Evolutionary conservation across 148 eudicot genomes (phyloP).

Genomic region (Heliosperma pusillum): DNA sequence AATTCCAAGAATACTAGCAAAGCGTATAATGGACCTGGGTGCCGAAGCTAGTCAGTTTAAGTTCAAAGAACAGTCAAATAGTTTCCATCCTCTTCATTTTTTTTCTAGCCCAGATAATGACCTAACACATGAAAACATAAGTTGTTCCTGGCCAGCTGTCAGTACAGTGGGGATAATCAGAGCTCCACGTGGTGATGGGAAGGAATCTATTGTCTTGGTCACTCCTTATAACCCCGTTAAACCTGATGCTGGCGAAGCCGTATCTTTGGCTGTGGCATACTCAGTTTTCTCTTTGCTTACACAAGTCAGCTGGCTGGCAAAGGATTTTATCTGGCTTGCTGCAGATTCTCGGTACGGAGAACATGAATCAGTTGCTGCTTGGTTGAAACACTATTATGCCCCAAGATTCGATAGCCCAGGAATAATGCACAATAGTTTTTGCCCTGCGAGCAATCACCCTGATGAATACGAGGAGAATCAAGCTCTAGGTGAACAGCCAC

Average conservation of each 20-base stretch:
- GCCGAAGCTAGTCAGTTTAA: conserved; percentile 81
- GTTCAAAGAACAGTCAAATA: conserved; percentile 48
- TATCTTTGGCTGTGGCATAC: conserved; percentile 71
- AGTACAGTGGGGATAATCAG: conserved; percentile 82
- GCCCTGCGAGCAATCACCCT: conserved; percentile 30
- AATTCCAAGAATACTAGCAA: conserved; percentile 54
- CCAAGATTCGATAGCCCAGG: conserved; percentile 50
- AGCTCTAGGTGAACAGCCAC: conserved; percentile 24
- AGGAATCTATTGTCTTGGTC: conserved; percentile 88
- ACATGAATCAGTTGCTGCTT: conserved; percentile 70
- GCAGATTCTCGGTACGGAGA: conserved; percentile 92
- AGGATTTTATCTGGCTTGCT: conserved; percentile 97
- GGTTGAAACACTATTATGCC: conserved; percentile 78
- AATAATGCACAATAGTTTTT: conserved; percentile 29
- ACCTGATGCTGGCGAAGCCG: conserved; percentile 51
- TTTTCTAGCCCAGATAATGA: conserved; percentile 58
- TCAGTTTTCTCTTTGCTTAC: conserved; percentile 72
- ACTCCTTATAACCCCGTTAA: conserved; percentile 81
- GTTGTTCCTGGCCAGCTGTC: conserved; percentile 47
- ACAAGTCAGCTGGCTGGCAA: conserved; percentile 88
- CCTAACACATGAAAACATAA: conserved; percentile 47
- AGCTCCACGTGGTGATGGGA: conserved; percentile 98
- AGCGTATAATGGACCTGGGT: conserved; percentile 59
- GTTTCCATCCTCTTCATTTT: conserved; percentile 77
- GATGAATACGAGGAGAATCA: conserved; percentile 23